Evolutionary conservation across 192 early-diverging fungal species (phyloP), one percentile per base, ranked within the genome.

Genomic region (Backusella australiensis): DNA sequence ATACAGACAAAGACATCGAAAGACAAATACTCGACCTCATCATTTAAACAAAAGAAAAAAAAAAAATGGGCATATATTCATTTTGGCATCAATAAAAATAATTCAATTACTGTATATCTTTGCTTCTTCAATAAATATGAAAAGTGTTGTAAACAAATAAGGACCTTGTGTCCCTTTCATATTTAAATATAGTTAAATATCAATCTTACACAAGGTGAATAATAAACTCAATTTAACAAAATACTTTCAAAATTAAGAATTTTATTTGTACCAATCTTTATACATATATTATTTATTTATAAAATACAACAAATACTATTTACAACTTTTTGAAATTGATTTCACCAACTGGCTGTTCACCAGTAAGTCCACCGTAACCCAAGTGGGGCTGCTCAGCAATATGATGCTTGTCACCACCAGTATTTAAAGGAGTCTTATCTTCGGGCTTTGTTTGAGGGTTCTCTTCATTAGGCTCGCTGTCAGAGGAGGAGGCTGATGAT

Each of bases 311-410:
- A 19, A 36, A 38, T 35, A 32, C 23, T 69, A 69, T 74, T 68
- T 78, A 78, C 67, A 78, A 63, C 2, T 74, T 39, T 21, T 74
- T 53, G 21, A 78, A 12, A 74, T 78, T 72, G 63, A 78, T 65
- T 68, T 78, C 73, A 5, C 77, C 77, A 70, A 78, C 77, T 6
- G 77, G 77, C 21, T 78, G 77, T 35, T 78, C 44, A n/a, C 77
- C 77, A 26, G 72, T 78, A 17, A 78, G 38, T 14, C 77, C 77
- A 74, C 77, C 77, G 5, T 69, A 11, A 19, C 72, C 72, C n/a
- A 53, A 36, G 34, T 56, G 67, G 35, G 77, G 72, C 36, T 78
- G 77, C 12, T 78, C 72, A 26, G 73, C 73, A 46, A 78, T 46
- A 46, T 74, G 73, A 9, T 74, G 34, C 17, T 44, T 52, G 15